Conservation (phyloP, 306 rosid genomes). For the Lagenaria siceraria region DNA sequence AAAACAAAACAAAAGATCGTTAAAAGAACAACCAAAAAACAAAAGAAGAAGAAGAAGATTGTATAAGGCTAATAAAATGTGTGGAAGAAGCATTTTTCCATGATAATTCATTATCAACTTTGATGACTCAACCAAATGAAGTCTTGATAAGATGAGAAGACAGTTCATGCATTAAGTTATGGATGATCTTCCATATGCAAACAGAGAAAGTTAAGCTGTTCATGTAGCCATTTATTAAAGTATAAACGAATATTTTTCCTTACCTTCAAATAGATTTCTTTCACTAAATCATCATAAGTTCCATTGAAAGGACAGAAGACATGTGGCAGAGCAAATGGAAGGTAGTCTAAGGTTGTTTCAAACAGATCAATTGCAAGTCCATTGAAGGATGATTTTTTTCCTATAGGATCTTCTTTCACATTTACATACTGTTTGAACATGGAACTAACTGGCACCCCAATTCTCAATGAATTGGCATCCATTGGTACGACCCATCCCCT, state of each 20-base stretch:
- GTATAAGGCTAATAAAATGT: not conserved
- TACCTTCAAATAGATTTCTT: slow-evolving; percentile 13
- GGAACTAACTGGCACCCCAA: slow-evolving; percentile 25
- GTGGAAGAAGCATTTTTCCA: not conserved
- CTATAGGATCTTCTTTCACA: not conserved
- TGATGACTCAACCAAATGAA: not conserved
- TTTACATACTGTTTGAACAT: slow-evolving; percentile 19
- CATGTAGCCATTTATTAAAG: not conserved
- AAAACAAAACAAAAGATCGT: not conserved
- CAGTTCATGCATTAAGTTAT: not conserved
- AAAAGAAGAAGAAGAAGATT: not conserved
- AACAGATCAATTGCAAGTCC: slow-evolving; percentile 35
- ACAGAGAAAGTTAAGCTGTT: not conserved
- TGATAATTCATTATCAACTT: not conserved
- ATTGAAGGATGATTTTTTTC: not conserved
- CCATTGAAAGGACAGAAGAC: slow-evolving; percentile 19
- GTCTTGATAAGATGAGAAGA: not conserved
- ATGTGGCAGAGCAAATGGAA: slow-evolving; percentile 20
- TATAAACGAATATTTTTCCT: not conserved
- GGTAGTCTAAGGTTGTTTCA: not conserved
- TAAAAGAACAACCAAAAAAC: not conserved
- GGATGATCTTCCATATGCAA: not conserved
- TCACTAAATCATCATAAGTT: slow-evolving; percentile 27
- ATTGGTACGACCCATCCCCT: slow-evolving; percentile 25
- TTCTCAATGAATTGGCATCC: slow-evolving; percentile 9